Evolutionary conservation across 2,329 filamentous ascomycete species (phyloP).

Genomic region (Davidsoniella australis): DNA sequence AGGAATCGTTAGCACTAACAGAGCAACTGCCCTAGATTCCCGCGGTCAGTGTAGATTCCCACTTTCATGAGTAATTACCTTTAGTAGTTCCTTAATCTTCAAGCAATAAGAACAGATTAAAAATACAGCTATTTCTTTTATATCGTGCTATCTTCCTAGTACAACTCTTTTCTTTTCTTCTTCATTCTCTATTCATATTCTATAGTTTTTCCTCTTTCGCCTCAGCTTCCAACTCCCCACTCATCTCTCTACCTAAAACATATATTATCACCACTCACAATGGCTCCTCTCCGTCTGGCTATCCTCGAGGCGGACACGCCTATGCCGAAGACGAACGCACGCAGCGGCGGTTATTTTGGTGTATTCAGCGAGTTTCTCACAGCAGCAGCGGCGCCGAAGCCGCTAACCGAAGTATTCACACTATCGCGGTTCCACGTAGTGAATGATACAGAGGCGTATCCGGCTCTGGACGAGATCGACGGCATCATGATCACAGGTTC

Average conservation of each 20-base stretch:
- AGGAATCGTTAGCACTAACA: no score
- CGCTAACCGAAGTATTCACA: conserved; percentile 31
- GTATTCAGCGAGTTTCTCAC: conserved; percentile 47
- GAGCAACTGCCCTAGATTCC: no score
- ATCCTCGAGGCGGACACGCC: conserved; percentile 80
- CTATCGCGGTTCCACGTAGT: conserved; percentile 59
- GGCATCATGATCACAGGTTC: conserved; percentile 66
- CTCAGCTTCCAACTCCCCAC: background rate
- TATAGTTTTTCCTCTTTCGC: background rate
- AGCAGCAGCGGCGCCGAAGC: conserved; percentile 27
- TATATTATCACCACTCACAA: background rate
- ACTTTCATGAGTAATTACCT: no score
- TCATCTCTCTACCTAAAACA: background rate
- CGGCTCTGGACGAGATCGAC: conserved; percentile 57
- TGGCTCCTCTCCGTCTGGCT: conserved; percentile 53
- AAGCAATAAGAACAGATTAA: no score
- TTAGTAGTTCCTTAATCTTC: background rate
- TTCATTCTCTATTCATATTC: conserved; percentile 1
- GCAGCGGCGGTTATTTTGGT: conserved; percentile 56
- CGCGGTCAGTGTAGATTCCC: no score
- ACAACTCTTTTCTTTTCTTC: background rate
- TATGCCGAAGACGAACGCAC: conserved; percentile 41
- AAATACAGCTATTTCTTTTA: background rate
- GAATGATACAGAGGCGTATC: conserved; percentile 41
- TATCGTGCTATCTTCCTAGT: background rate